These are phyloP conservation scores for Leonotis leonurus DNA, from an alignment of 257 asterid species.

Conservation along the genomic window DNA sequence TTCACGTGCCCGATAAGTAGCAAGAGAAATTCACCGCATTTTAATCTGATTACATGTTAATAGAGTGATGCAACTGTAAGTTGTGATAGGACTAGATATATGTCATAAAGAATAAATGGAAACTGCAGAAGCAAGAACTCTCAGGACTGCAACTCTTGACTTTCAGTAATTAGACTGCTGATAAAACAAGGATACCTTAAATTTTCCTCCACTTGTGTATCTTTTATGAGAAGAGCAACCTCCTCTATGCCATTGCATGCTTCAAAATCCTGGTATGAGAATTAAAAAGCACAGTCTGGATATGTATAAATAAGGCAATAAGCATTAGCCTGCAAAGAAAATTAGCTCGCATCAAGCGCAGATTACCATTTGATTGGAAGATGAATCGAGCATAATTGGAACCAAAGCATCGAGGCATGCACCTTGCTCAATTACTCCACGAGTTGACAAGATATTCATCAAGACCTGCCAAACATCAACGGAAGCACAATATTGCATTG, in stretches of 20 bases:
- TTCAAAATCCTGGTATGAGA: constrained; percentile 66
- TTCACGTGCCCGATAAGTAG: constrained; percentile 86
- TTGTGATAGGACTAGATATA: neutral
- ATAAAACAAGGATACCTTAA: constrained; percentile 41
- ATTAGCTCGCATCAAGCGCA: no score
- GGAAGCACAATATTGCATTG: constrained; percentile 12
- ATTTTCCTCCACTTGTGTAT: constrained; percentile 71
- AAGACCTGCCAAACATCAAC: constrained; percentile 47
- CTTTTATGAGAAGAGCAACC: constrained; percentile 70
- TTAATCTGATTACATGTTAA: constrained; percentile 46
- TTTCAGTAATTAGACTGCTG: neutral
- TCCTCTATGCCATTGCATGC: constrained; percentile 93
- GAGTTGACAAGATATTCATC: constrained; percentile 75
- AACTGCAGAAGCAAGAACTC: neutral
- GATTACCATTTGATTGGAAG: constrained; percentile 84
- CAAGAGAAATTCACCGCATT: constrained; percentile 86
- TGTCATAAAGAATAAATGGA: neutral
- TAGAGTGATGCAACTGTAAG: neutral
- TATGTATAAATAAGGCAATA: neutral
- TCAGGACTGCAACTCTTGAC: neutral
- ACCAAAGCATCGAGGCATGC: constrained; percentile 88
- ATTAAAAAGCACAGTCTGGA: neutral
- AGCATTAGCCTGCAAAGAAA: neutral
- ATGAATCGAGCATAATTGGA: constrained; percentile 85
- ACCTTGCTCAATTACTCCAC: constrained; percentile 89